Evolutionary conservation across 371 early-diverging fungal species (phyloP).

Genomic region (Nematocida ironsii): DNA sequence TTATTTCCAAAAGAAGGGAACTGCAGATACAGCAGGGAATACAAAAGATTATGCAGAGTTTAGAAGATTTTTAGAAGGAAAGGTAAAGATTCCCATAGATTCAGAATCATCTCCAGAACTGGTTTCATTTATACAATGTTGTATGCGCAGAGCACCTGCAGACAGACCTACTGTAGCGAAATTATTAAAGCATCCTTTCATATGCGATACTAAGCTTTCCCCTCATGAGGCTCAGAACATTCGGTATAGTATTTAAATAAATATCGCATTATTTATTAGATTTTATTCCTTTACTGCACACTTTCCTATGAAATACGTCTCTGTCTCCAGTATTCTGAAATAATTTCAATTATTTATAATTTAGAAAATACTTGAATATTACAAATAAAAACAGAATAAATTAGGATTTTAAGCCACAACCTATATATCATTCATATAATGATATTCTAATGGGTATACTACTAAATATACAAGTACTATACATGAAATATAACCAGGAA

Average conservation of each 20-base stretch:
- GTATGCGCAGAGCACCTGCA: slow-evolving; percentile 61
- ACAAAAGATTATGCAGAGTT: slow-evolving; percentile 61
- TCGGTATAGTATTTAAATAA: slow-evolving; percentile 10
- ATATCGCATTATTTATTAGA: not conserved
- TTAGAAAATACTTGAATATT: too few relatives aligned
- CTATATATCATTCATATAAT: too few relatives aligned
- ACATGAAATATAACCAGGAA: too few relatives aligned
- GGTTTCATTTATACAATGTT: slow-evolving; percentile 63
- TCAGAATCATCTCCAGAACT: slow-evolving; percentile 59
- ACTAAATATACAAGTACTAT: too few relatives aligned
- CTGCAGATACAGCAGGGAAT: slow-evolving; percentile 55
- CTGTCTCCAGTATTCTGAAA: too few relatives aligned
- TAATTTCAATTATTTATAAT: too few relatives aligned
- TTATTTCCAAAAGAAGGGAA: slow-evolving; percentile 36
- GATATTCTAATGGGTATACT: too few relatives aligned
- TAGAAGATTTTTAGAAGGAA: slow-evolving; percentile 52
- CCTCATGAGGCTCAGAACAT: not conserved
- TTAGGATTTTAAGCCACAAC: too few relatives aligned
- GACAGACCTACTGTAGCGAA: slow-evolving; percentile 65
- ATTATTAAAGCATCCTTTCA: slow-evolving; percentile 68
- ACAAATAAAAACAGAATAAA: too few relatives aligned
- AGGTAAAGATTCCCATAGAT: slow-evolving; percentile 49
- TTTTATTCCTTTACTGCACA: too few relatives aligned
- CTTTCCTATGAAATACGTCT: too few relatives aligned
- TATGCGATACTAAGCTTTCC: slow-evolving; percentile 30